Percentiles rank a stretch among this genome's conserved stretches.
These are phyloP conservation scores for Cutaneotrichosporon spelunceum DNA, from an alignment of 1,284 basidiomycete species.

Conservation along the genomic window DNA sequence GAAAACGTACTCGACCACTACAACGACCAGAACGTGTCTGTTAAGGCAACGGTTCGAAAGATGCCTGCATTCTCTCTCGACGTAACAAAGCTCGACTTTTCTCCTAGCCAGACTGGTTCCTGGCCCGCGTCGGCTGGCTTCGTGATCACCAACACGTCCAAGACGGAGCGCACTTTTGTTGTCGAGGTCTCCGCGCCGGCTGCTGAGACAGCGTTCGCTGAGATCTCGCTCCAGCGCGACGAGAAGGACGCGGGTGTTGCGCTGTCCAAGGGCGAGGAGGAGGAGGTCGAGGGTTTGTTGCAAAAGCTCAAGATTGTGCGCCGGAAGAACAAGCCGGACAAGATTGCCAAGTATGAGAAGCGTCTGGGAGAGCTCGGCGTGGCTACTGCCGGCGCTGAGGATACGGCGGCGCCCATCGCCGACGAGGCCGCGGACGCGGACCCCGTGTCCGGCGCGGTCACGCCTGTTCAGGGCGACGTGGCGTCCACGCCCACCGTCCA, in stretches of 20 bases:
- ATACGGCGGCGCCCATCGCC: conserved; percentile 6
- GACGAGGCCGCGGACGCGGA: not conserved
- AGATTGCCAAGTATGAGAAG: conserved; percentile 55
- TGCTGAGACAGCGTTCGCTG: conserved; percentile 15
- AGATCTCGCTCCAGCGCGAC: conserved; percentile 36
- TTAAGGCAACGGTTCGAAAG: conserved; percentile 55
- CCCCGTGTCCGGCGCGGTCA: conserved; percentile 12
- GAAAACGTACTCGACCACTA: conserved; percentile 55
- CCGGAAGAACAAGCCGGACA: conserved; percentile 55
- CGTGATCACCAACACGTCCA: conserved; percentile 53
- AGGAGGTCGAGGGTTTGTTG: conserved; percentile 55
- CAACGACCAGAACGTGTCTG: conserved; percentile 53
- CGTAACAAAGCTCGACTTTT: conserved; percentile 31
- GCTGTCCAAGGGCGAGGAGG: conserved; percentile 54
- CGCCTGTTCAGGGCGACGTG: conserved; percentile 13
- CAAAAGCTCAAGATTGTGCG: conserved; percentile 57
- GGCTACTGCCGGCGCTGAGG: conserved; percentile 24
- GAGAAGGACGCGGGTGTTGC: conserved; percentile 45
- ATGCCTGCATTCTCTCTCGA: conserved; percentile 54
- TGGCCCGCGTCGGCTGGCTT: conserved; percentile 40
- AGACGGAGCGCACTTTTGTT: conserved; percentile 52
- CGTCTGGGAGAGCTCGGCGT: conserved; percentile 53
- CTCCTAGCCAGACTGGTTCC: conserved; percentile 25
- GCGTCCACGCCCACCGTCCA: conserved; percentile 12
- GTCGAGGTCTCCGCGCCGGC: conserved; percentile 36